Evolutionary conservation across 306 rosid genomes (phyloP).

Genomic region (Acmispon strigosus): DNA sequence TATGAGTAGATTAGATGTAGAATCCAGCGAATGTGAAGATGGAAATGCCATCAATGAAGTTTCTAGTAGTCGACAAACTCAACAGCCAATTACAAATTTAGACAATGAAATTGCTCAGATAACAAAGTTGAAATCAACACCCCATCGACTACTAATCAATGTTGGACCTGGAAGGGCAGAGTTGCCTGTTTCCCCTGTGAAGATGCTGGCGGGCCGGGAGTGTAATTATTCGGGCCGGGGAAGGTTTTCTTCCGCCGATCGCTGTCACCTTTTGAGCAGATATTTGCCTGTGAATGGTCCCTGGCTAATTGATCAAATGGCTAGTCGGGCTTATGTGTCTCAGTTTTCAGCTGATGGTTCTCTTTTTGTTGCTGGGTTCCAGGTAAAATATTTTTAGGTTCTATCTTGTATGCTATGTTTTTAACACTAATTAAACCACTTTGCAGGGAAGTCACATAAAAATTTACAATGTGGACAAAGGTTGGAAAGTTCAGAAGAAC

Average conservation of each 20-base stretch:
- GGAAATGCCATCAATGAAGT: slow-evolving; percentile 29
- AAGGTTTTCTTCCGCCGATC: slow-evolving; percentile 82
- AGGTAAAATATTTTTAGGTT: slow-evolving; percentile 41
- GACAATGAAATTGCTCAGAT: slow-evolving; percentile 78
- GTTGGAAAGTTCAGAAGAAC: slow-evolving; percentile 92
- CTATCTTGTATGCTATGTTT: background rate
- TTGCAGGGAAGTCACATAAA: slow-evolving; percentile 73
- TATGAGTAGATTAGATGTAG: slow-evolving; percentile 66
- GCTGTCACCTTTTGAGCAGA: slow-evolving; percentile 83
- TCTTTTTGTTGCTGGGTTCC: slow-evolving; percentile 80
- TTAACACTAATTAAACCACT: background rate
- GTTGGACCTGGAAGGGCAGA: slow-evolving; percentile 45
- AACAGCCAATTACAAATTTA: slow-evolving; percentile 26
- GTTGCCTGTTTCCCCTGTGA: slow-evolving; percentile 70
- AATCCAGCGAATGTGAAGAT: slow-evolving; percentile 38
- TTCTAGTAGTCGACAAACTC: slow-evolving; percentile 29
- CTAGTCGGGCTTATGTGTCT: slow-evolving; percentile 78
- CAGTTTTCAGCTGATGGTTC: slow-evolving; percentile 95
- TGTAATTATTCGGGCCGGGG: slow-evolving; percentile 77
- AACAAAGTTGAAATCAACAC: slow-evolving; percentile 63
- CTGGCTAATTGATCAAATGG: slow-evolving; percentile 64
- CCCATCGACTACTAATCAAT: slow-evolving; percentile 45
- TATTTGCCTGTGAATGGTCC: slow-evolving; percentile 93
- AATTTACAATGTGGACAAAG: slow-evolving; percentile 74
- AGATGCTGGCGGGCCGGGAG: slow-evolving; percentile 91